These are phyloP conservation scores for Monosporozyma yasuniensis DNA, from an alignment of 805 yeast species.

Conservation along the genomic window DNA sequence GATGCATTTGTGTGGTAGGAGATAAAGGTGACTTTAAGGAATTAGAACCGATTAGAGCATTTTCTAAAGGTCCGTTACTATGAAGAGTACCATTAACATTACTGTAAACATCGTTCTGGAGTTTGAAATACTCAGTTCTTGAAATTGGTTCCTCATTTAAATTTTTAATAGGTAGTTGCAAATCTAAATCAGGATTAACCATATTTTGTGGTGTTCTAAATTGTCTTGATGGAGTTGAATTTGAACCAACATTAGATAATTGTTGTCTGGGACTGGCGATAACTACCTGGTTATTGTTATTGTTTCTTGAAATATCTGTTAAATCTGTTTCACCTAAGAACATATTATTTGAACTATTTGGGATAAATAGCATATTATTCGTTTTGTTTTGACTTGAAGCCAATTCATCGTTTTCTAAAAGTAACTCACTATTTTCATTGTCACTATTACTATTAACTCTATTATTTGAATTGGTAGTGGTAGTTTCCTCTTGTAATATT, in stretches of 20 bases:
- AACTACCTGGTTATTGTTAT: background rate
- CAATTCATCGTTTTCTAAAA: no score
- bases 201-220: background rate
- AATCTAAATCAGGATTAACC: no score
- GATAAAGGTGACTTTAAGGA: background rate
- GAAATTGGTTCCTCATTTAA: background rate
- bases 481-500: background rate
- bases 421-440: no score
- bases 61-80: background rate
- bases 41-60: no score
- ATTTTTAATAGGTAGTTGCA: no score
- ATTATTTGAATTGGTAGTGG: no score
- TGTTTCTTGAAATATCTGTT: background rate
- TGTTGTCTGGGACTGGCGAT: background rate
- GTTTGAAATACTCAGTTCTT: background rate
- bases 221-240: background rate
- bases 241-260: no score
- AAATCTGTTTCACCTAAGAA: background rate
- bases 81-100: no score
- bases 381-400: no score
- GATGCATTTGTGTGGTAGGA: background rate
- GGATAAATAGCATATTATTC: background rate
- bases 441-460: no score
- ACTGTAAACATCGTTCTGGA: background rate
- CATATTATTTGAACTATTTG: background rate